Percentiles rank a stretch among this genome's conserved stretches.
These are phyloP conservation scores for Linanthus parryae DNA, from an alignment of 148 eudicot species.

Conservation along the genomic window DNA sequence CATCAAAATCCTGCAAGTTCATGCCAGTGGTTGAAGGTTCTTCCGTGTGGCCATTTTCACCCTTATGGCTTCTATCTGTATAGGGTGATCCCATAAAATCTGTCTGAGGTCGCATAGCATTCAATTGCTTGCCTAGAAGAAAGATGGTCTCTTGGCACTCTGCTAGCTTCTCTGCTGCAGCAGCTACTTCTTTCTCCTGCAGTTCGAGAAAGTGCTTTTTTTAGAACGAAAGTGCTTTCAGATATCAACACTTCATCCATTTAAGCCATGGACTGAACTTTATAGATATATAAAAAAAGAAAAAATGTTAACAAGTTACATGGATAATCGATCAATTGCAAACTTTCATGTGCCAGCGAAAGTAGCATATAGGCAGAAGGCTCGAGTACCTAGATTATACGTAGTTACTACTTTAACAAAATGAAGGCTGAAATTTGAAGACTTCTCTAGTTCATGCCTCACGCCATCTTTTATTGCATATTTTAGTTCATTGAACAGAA, in stretches of 20 bases:
- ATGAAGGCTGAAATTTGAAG: neutral
- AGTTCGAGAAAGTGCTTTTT: neutral
- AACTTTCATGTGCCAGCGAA: too few relatives aligned
- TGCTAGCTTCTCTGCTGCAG: constrained; percentile 89
- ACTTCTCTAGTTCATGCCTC: neutral
- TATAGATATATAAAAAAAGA: too few relatives aligned
- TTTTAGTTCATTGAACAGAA: neutral
- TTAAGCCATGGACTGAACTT: too few relatives aligned
- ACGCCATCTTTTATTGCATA: neutral
- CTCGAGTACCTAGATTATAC: too few relatives aligned
- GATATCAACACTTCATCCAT: neutral
- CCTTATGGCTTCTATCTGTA: constrained; percentile 37
- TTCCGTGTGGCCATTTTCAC: constrained; percentile 32
- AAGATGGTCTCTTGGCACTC: constrained; percentile 91
- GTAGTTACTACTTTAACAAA: too few relatives aligned
- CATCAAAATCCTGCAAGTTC: constrained; percentile 32
- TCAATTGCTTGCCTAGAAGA: constrained; percentile 81
- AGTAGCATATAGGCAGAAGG: too few relatives aligned
- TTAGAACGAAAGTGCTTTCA: neutral
- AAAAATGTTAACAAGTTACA: too few relatives aligned
- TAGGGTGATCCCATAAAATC: constrained; percentile 47
- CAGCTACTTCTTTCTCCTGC: constrained; percentile 74
- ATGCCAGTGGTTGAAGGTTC: constrained; percentile 49
- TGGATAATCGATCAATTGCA: too few relatives aligned
- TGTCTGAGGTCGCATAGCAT: constrained; percentile 54